A percentile compares a stretch with the other conserved stretches of the same genome.
phyloP scores from a whole-genome alignment of 108 stramenopile species.

The Discostella stelligeroides region DNA sequence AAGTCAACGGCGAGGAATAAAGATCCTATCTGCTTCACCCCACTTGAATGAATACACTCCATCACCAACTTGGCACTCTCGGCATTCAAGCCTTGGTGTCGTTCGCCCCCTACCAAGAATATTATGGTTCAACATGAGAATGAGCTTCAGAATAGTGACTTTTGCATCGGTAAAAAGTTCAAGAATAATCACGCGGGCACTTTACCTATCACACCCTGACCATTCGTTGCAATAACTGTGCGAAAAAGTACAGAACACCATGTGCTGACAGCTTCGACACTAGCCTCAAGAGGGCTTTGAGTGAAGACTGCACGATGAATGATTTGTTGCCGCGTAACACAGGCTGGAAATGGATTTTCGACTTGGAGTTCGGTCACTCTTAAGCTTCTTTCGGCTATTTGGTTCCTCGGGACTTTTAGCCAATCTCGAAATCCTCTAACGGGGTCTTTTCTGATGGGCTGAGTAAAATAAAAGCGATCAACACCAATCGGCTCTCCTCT shows the following conservation, averaged over 20 bases:
- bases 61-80: conserved; percentile 82
- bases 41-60: conserved; percentile 84
- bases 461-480: conserved; percentile 84
- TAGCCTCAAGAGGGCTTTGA: conserved; percentile 85
- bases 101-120: conserved; percentile 38
- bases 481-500: conserved; percentile 67
- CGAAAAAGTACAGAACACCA: conserved; percentile 90
- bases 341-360: conserved; percentile 78
- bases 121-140: neutral
- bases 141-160: neutral
- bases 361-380: conserved; percentile 85
- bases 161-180: neutral
- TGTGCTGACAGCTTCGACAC: conserved; percentile 77
- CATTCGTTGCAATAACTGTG: conserved; percentile 84
- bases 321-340: conserved; percentile 81
- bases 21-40: conserved; percentile 83
- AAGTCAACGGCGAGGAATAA: conserved; percentile 60
- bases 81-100: conserved; percentile 78
- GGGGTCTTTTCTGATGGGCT: conserved; percentile 73
- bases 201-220: conserved; percentile 70
- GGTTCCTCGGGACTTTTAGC: conserved; percentile 67
- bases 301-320: conserved; percentile 79
- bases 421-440: conserved; percentile 66
- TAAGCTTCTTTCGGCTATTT: conserved; percentile 76
- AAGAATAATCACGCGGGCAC: neutral